phyloP scores from a whole-genome alignment of 331 rosid species.

The Rhamnella rubrinervis region DNA sequence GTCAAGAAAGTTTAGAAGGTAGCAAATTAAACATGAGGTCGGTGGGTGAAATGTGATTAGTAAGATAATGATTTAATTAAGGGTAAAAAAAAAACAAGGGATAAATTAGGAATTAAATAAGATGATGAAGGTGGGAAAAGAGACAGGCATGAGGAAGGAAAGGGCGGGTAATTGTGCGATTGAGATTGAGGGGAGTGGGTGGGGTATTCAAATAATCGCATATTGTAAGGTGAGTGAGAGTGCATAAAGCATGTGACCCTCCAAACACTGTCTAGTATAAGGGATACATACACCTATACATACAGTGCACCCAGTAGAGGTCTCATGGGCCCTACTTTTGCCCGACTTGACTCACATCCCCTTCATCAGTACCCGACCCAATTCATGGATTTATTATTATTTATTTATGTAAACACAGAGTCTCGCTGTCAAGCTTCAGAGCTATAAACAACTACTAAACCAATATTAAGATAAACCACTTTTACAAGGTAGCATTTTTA shows the following conservation, averaged over 20 bases:
- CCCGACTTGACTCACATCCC: too few species aligned
- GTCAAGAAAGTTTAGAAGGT: too few species aligned
- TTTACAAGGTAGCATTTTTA: too few species aligned
- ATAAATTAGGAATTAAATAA: background rate
- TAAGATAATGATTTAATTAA: background rate
- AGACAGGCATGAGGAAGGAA: conserved; percentile 8
- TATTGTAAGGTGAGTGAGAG: conserved; percentile 20
- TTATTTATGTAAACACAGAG: too few species aligned
- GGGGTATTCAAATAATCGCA: conserved; percentile 47
- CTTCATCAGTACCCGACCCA: too few species aligned
- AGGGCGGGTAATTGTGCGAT: conserved; percentile 50
- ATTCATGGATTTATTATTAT: too few species aligned
- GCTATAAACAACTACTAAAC: too few species aligned
- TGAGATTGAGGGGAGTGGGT: conserved; percentile 65
- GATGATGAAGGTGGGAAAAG: background rate
- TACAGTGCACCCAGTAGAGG: background rate
- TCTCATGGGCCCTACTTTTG: too few species aligned
- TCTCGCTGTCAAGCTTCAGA: too few species aligned
- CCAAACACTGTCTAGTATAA: conserved; percentile 16
- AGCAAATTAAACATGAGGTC: too few species aligned
- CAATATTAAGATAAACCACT: too few species aligned
- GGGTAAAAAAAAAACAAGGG: background rate
- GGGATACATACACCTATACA: conserved; percentile 12
- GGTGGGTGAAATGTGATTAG: too few species aligned
- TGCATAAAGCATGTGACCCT: conserved; percentile 34